phyloP scores from a whole-genome alignment of 768 basidiomycete species.

The Amanita phalloides region DNA sequence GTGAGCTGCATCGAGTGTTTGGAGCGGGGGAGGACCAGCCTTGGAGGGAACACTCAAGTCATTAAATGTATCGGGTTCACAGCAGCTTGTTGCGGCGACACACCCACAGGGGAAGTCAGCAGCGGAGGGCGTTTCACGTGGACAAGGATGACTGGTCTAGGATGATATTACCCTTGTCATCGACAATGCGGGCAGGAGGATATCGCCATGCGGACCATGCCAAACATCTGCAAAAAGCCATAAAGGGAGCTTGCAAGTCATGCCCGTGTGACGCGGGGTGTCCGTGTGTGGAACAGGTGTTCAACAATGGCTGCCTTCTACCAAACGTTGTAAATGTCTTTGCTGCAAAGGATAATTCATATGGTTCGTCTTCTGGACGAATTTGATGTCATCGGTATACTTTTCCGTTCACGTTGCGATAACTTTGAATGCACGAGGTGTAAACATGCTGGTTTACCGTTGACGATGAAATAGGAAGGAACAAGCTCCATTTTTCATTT shows the following conservation, averaged over 20 bases:
- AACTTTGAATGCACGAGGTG: background rate
- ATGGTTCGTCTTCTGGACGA: background rate
- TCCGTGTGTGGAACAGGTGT: background rate
- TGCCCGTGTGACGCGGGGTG: background rate
- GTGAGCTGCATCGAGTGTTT: too few relatives aligned
- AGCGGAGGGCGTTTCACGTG: background rate
- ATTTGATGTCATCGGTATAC: background rate
- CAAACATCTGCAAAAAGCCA: background rate
- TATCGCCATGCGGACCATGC: background rate
- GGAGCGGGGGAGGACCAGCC: too few relatives aligned
- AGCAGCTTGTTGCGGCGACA: too few relatives aligned
- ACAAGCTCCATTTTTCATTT: too few relatives aligned
- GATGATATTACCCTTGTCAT: background rate
- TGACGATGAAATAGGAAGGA: too few relatives aligned
- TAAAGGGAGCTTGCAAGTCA: background rate
- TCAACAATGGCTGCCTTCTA: constrained; percentile 1
- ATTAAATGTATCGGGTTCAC: too few relatives aligned
- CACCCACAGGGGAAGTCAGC: background rate
- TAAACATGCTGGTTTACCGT: too few relatives aligned
- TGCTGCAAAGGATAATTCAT: constrained; percentile 1
- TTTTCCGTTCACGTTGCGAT: background rate
- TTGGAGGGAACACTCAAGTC: too few relatives aligned
- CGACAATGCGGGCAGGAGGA: background rate
- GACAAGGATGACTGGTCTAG: constrained; percentile 2
- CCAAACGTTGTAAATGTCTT: background rate